Conservation (phyloP, 495 filamentous ascomycete genomes). For the Margaritispora aquatica region DNA sequence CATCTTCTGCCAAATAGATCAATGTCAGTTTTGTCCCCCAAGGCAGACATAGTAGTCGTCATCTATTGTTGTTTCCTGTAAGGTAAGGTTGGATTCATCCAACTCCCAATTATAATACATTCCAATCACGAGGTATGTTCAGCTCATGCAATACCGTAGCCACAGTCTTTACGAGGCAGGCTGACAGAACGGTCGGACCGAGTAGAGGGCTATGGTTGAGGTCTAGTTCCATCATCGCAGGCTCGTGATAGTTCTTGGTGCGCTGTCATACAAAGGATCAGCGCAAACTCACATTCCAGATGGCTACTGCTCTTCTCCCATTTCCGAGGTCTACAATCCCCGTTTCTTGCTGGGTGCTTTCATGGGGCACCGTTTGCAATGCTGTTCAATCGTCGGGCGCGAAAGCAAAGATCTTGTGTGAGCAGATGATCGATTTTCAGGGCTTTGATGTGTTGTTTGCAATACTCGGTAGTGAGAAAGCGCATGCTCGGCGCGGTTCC, state of each 20-base stretch:
- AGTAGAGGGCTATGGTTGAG: conserved; percentile 1
- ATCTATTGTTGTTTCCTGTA: neutral
- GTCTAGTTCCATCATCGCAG: neutral
- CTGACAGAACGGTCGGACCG: conserved; percentile 4
- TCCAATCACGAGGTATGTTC: conserved; percentile 11
- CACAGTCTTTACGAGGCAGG: conserved; percentile 6
- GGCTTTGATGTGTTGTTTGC: neutral
- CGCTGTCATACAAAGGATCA: conserved; percentile 14
- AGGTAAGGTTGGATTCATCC: too few species aligned
- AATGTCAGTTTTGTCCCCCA: neutral
- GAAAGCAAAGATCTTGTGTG: neutral
- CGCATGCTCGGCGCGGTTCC: neutral
- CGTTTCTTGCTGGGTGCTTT: neutral
- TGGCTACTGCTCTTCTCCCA: neutral
- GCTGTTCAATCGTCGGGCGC: conserved; percentile 6
- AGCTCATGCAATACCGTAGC: conserved; percentile 8
- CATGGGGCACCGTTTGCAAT: neutral
- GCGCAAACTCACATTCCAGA: neutral
- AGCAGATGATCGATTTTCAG: conserved; percentile 5
- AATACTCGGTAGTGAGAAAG: neutral
- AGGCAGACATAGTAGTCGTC: neutral
- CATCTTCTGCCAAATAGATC: neutral
- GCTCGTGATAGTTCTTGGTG: conserved; percentile 4
- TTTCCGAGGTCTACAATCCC: neutral
- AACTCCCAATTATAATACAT: neutral